A percentile compares a stretch with the other conserved stretches of the same genome.
phyloP scores from a whole-genome alignment of 2,329 filamentous ascomycete species.

The Mariannaea sp. region DNA sequence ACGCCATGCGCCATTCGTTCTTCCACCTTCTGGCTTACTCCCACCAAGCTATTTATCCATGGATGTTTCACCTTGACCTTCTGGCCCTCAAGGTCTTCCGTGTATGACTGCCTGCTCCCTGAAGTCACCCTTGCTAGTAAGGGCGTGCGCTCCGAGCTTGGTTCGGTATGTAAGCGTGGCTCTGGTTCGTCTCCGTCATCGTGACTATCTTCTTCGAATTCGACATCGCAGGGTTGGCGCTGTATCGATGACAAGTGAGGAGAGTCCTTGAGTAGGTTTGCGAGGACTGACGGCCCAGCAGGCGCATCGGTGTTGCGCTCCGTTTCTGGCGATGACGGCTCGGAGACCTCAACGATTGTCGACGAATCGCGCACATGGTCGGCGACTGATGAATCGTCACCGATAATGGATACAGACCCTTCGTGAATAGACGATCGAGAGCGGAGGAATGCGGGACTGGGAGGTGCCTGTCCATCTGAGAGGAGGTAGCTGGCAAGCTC shows the following conservation, averaged over 20 bases:
- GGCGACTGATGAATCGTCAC: slow-evolving; percentile 27
- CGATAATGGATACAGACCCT: slow-evolving; percentile 30
- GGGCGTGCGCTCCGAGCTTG: slow-evolving; percentile 53
- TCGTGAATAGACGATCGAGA: slow-evolving; percentile 40
- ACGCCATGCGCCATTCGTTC: slow-evolving; percentile 39
- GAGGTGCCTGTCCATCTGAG: slow-evolving; percentile 60
- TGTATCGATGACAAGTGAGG: slow-evolving; percentile 47
- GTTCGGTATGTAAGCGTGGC: slow-evolving; percentile 21
- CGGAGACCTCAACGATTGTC: slow-evolving; percentile 65
- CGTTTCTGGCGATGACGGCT: slow-evolving; percentile 44
- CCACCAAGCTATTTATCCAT: slow-evolving; percentile 44
- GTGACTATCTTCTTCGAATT: slow-evolving; percentile 9
- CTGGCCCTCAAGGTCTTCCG: slow-evolving; percentile 57
- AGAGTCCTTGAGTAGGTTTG: slow-evolving; percentile 56
- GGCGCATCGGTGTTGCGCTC: slow-evolving; percentile 26
- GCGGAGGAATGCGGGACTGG: slow-evolving; percentile 53
- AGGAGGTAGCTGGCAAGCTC: slow-evolving; percentile 84
- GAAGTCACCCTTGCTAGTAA: slow-evolving; percentile 47
- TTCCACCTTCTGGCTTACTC: slow-evolving; percentile 42
- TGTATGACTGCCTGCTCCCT: slow-evolving; percentile 37
- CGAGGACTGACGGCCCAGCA: slow-evolving; percentile 49
- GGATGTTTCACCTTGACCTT: slow-evolving; percentile 43
- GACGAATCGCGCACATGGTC: slow-evolving; percentile 45
- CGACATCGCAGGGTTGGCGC: slow-evolving; percentile 18
- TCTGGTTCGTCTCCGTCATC: slow-evolving; percentile 17